Conservation (phyloP, 257 asterid species). For the Gardenia jasminoides region DNA sequence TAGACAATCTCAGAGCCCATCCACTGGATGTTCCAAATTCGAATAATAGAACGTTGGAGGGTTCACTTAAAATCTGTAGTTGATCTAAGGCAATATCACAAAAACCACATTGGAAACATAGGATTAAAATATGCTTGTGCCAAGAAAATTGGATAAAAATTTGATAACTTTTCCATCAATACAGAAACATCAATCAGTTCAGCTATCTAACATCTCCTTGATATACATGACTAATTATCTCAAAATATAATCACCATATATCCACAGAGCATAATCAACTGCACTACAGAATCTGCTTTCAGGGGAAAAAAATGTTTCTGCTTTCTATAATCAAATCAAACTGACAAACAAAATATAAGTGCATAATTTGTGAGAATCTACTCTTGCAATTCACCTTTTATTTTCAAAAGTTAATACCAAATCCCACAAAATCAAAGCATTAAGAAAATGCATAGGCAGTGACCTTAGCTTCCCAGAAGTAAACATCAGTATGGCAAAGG, state of each 20-base stretch:
- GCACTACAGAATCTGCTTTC: too few species aligned
- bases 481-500: constrained; percentile 86
- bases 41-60: background rate
- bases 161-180: background rate
- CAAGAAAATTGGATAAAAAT: background rate
- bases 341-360: background rate
- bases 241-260: too few species aligned
- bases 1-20: background rate
- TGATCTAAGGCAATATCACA: background rate
- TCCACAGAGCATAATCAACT: too few species aligned
- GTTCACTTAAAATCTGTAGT: background rate
- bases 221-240: background rate
- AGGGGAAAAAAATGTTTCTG: too few species aligned
- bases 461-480: constrained; percentile 95
- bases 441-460: background rate
- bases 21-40: background rate
- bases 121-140: background rate
- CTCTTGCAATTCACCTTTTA: background rate
- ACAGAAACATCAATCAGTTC: background rate
- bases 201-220: background rate
- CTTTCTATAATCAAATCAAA: background rate
- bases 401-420: too few species aligned
- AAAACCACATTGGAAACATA: background rate
- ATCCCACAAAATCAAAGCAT: background rate
- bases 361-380: background rate